A percentile compares a stretch with the other conserved stretches of the same genome.
phyloP scores from a whole-genome alignment of 148 eudicot genomes.

The Fagopyrum homotropicum region DNA sequence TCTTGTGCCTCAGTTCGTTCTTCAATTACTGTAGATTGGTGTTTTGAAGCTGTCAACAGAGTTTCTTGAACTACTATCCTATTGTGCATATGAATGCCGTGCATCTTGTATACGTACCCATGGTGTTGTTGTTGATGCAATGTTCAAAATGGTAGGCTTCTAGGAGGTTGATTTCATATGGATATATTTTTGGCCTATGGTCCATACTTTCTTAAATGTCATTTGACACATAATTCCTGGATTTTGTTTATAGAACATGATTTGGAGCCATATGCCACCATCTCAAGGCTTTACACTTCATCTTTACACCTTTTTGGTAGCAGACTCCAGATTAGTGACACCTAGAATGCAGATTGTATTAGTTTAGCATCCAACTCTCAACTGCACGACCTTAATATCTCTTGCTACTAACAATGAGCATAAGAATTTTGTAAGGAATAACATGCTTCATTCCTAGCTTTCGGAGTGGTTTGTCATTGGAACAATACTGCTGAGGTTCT shows the following conservation, averaged over 20 bases:
- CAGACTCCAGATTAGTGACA: too few relatives aligned
- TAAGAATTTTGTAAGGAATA: too few relatives aligned
- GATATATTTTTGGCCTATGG: not conserved
- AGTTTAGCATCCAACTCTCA: slow-evolving; percentile 17
- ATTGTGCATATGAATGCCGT: slow-evolving; percentile 56
- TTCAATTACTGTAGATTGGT: slow-evolving; percentile 36
- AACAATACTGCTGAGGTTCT: slow-evolving; percentile 43
- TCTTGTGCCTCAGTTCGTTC: not conserved
- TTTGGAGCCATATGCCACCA: not conserved
- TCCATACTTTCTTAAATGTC: slow-evolving; percentile 7
- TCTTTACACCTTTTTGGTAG: too few relatives aligned
- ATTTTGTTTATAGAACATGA: slow-evolving; percentile 30
- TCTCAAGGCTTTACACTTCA: too few relatives aligned
- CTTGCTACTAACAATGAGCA: too few relatives aligned
- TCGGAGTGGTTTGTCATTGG: slow-evolving; percentile 63
- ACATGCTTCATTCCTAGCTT: slow-evolving; percentile 2
- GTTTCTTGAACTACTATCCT: slow-evolving; percentile 25
- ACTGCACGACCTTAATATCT: slow-evolving; percentile 26
- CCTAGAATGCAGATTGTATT: too few relatives aligned
- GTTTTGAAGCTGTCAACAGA: slow-evolving; percentile 15
- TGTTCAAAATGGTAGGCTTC: slow-evolving; percentile 32
- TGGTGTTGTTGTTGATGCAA: slow-evolving; percentile 34
- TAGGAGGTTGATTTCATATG: slow-evolving; percentile 40
- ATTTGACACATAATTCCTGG: not conserved
- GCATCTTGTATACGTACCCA: slow-evolving; percentile 28